A percentile compares a stretch with the other conserved stretches of the same genome.
Evolutionary conservation across 2,329 filamentous ascomycete species (phyloP).

Genomic region (Sporothrix pseudoabietina): DNA sequence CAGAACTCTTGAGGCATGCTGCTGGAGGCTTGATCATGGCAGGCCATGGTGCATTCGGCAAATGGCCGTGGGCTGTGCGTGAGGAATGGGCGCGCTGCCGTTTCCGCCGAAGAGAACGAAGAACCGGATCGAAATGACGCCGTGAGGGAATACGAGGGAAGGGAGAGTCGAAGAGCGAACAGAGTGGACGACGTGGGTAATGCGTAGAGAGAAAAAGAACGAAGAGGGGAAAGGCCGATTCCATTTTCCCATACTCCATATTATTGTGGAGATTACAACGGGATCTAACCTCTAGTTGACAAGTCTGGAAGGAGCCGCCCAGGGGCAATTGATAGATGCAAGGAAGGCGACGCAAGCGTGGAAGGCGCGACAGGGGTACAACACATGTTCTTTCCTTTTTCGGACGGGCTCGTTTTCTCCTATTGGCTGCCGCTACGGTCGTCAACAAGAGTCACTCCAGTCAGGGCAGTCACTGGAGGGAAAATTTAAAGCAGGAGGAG

Average conservation of each 20-base stretch:
- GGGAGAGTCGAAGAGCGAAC: not conserved
- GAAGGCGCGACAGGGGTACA: not conserved
- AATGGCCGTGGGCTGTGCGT: not conserved
- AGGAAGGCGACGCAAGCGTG: not conserved
- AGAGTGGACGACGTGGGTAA: not conserved
- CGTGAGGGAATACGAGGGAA: not conserved
- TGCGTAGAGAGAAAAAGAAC: not conserved
- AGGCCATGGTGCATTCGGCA: not conserved
- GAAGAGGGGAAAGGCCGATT: not conserved
- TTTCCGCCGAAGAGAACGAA: not conserved
- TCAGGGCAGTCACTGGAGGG: not conserved
- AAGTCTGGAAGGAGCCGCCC: slow-evolving; percentile 9
- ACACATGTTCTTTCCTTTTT: slow-evolving; percentile 14
- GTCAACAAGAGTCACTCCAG: slow-evolving; percentile 2
- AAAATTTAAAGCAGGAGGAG: not conserved
- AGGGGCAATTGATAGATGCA: not conserved
- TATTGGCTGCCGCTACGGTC: slow-evolving; percentile 1
- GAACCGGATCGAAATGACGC: not conserved
- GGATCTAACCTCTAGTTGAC: slow-evolving; percentile 22
- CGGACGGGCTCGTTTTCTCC: not conserved
- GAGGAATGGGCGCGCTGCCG: not conserved
- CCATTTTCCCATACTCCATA: not conserved
- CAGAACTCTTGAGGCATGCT: not conserved
- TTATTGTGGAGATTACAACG: slow-evolving; percentile 19
- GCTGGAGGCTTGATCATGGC: not conserved